Evolutionary conservation across 441 rosid species (phyloP), one percentile per base, ranked within the genome.

Genomic region (Pelargonium myrrhifolium): DNA sequence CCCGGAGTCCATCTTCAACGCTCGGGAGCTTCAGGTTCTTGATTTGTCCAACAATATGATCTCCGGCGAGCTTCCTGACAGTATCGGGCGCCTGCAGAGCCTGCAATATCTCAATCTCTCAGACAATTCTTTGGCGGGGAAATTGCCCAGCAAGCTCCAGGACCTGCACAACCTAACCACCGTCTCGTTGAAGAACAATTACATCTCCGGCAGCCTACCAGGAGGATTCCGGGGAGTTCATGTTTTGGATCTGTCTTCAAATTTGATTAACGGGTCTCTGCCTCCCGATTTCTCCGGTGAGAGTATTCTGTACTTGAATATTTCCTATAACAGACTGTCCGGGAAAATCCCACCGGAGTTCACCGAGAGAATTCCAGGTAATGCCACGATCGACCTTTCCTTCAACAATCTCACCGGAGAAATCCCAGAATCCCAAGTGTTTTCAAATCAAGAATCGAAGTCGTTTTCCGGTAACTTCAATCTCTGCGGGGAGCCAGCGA

Each of bases 381-480:
- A 68, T 49, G 73, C 88, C 15, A 82, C 85, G 7, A 18, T 89
- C 12, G 95, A 92, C 79, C 81, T 89, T 61, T 88, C 96, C 0
- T 89, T 88, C 89, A 92, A 92, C 74, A 87, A 88, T 26, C 79
- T 92, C 28, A 92, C 89, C 6, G 96, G 96, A 62, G 75, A 89
- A 24, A 85, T 92, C 26, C 98, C 98, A 9, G 73, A 74, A 55
- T 75, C 87, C 3, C 68, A 64, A 10, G 58, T 84, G 43, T 65
- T 85, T 73, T 76, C 79, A 22, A 81, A 83, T 71, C 94, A 92
- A 75, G 86, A 82, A 73, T 58, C 78, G 0, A 87, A 77, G 55
- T 79, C 82, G 14, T 87, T 83, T 65, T 71, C 75, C 0, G 96
- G 95, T 43, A 43, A 43, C 15, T 88, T 88, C 15, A 83, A 85